phyloP scores from a whole-genome alignment of 164 flowering plant species.

The Chloranthus sessilifolius region DNA sequence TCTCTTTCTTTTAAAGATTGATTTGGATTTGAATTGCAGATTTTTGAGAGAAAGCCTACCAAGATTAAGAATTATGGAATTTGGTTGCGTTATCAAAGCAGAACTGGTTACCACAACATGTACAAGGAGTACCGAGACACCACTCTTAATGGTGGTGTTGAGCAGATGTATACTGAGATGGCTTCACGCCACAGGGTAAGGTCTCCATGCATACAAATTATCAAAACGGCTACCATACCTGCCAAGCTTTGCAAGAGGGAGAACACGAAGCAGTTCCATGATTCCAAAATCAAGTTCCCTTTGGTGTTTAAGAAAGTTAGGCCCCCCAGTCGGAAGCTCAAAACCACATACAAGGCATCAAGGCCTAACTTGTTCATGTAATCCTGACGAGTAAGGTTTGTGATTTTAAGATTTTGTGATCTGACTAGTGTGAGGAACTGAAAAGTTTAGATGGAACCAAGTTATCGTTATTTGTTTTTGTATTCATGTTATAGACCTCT shows the following conservation, averaged over 20 bases:
- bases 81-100: conserved; percentile 76
- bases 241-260: conserved; percentile 88
- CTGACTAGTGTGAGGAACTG: neutral
- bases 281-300: conserved; percentile 78
- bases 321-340: conserved; percentile 73
- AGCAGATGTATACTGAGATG: conserved; percentile 87
- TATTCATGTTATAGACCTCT: neutral
- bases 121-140: conserved; percentile 91
- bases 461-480: neutral
- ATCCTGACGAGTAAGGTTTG: conserved; percentile 2
- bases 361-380: conserved; percentile 76
- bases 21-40: too few species aligned
- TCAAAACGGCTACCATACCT: conserved; percentile 81
- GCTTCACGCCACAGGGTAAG: conserved; percentile 90
- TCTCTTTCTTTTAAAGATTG: too few species aligned
- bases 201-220: conserved; percentile 75
- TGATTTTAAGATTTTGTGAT: neutral
- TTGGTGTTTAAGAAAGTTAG: conserved; percentile 69
- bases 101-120: conserved; percentile 93
- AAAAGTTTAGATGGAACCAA: neutral
- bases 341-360: conserved; percentile 87
- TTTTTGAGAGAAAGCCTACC: conserved; percentile 80
- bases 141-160: conserved; percentile 81
- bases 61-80: conserved; percentile 76
- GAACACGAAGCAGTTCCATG: conserved; percentile 74